Conservation (phyloP, 306 rosid species). For the Hylodesmum podocarpum region DNA sequence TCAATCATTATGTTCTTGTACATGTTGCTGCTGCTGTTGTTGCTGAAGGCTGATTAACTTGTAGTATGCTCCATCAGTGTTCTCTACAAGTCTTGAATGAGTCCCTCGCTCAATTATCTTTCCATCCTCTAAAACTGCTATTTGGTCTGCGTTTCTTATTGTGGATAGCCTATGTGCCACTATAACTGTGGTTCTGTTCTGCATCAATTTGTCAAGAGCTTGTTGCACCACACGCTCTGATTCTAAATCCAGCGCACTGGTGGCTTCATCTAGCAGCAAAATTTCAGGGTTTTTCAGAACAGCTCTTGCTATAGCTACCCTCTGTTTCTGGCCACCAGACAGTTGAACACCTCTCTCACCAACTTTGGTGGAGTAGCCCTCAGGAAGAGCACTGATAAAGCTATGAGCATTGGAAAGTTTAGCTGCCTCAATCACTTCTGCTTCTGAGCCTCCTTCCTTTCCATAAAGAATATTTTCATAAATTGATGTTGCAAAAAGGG, state of each 20-base stretch:
- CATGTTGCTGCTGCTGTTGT: conserved; percentile 45
- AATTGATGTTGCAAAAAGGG: conserved; percentile 81
- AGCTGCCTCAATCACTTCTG: conserved; percentile 79
- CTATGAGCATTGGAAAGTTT: conserved; percentile 83
- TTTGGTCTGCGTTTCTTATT: conserved; percentile 76
- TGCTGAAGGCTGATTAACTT: conserved; percentile 79
- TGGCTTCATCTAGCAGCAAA: conserved; percentile 81
- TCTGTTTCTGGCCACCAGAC: conserved; percentile 87
- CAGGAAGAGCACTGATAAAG: conserved; percentile 77
- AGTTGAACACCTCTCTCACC: conserved; percentile 94
- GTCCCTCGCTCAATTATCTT: conserved; percentile 79
- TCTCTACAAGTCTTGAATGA: conserved; percentile 62
- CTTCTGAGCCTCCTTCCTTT: conserved; percentile 70
- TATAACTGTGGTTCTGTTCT: conserved; percentile 70
- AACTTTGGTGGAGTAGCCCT: conserved; percentile 82
- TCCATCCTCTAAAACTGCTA: conserved; percentile 75
- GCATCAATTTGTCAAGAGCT: conserved; percentile 76
- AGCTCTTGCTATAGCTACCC: conserved; percentile 87
- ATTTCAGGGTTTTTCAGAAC: conserved; percentile 76
- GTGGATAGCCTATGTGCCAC: conserved; percentile 93
- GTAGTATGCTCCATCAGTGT: conserved; percentile 67
- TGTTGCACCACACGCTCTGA: conserved; percentile 78
- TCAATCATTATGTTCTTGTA: conserved; percentile 16
- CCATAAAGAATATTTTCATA: conserved; percentile 82
- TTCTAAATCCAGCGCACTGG: conserved; percentile 80